Percentiles rank a stretch among this genome's conserved stretches.
phyloP scores from a whole-genome alignment of 2,329 filamentous ascomycete species.

The Calonectria ilicicola region DNA sequence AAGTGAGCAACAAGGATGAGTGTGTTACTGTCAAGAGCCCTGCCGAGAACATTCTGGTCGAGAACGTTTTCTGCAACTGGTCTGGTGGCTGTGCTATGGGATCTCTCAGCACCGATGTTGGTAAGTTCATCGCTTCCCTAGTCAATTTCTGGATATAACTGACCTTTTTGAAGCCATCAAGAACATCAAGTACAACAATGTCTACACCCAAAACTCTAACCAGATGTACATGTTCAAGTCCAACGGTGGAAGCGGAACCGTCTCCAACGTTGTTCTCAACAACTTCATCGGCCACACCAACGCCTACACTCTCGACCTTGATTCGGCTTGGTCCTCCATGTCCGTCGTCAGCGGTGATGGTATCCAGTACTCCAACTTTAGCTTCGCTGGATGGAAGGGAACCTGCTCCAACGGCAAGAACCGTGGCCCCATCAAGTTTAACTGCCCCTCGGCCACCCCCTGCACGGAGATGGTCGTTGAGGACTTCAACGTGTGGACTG shows the following conservation, averaged over 20 bases:
- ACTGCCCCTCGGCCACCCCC: constrained; percentile 31
- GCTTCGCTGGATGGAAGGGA: constrained; percentile 36
- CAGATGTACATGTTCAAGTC: constrained; percentile 43
- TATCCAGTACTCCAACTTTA: constrained; percentile 35
- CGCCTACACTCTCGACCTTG: constrained; percentile 35
- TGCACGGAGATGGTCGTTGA: constrained; percentile 35
- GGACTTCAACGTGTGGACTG: constrained; percentile 33
- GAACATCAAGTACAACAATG: constrained; percentile 35
- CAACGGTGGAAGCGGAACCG: constrained; percentile 34
- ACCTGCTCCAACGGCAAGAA: constrained; percentile 33
- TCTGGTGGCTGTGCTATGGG: constrained; percentile 38
- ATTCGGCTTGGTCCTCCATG: constrained; percentile 36
- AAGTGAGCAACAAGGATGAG: constrained; percentile 40
- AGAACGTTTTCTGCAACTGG: constrained; percentile 39
- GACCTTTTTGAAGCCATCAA: constrained; percentile 16
- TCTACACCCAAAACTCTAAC: constrained; percentile 36
- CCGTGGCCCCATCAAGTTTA: constrained; percentile 37
- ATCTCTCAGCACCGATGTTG: constrained; percentile 20
- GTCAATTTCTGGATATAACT: not conserved
- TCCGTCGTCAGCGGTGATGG: constrained; percentile 24
- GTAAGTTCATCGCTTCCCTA: not conserved
- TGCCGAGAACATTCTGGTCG: constrained; percentile 33
- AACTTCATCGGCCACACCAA: constrained; percentile 38
- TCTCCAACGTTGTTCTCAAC: constrained; percentile 33
- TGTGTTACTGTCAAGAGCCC: constrained; percentile 38